These are phyloP conservation scores for Pinguiococcus pyrenoidosus DNA, from an alignment of 108 stramenopile genomes.

Conservation along the genomic window DNA sequence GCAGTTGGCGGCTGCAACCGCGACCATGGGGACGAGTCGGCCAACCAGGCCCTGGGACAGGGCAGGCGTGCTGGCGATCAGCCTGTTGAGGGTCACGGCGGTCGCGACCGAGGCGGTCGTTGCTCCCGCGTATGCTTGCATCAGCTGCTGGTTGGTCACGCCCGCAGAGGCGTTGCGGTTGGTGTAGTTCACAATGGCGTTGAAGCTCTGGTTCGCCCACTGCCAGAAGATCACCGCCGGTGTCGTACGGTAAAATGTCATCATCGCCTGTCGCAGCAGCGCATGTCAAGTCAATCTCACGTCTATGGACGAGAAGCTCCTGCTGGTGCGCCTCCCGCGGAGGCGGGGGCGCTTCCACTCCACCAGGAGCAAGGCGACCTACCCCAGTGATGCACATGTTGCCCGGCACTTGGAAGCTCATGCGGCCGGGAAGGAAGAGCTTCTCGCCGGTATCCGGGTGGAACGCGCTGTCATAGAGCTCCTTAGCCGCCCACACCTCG, in stretches of 20 bases:
- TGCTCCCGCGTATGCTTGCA: conserved; percentile 54
- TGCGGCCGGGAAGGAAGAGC: conserved; percentile 64
- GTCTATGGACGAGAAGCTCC: no score
- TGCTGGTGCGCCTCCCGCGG: no score
- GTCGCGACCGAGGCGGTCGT: conserved; percentile 29
- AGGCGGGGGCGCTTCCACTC: no score
- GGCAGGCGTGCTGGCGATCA: conserved; percentile 1
- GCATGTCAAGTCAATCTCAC: no score
- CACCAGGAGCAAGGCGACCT: conserved; percentile 6
- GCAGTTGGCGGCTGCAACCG: conserved; percentile 36
- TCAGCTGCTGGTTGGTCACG: conserved; percentile 43
- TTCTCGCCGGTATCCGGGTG: conserved; percentile 80
- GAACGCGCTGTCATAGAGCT: conserved; percentile 47
- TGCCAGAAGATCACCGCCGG: conserved; percentile 54
- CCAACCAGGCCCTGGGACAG: conserved; percentile 2
- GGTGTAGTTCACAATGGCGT: conserved; percentile 70
- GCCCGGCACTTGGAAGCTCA: conserved; percentile 66
- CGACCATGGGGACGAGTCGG: conserved; percentile 27
- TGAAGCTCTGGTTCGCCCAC: conserved; percentile 69
- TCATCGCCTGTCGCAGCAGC: no score
- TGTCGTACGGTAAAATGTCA: conserved; percentile 15
- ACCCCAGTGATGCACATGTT: conserved; percentile 44
- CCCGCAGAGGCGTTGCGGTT: conserved; percentile 63
- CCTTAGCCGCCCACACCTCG: conserved; percentile 33
- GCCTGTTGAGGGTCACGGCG: conserved; percentile 11